These are phyloP conservation scores for Chlorella vulgaris DNA, from an alignment of 139 green algal genomes.

Conservation along the genomic window DNA sequence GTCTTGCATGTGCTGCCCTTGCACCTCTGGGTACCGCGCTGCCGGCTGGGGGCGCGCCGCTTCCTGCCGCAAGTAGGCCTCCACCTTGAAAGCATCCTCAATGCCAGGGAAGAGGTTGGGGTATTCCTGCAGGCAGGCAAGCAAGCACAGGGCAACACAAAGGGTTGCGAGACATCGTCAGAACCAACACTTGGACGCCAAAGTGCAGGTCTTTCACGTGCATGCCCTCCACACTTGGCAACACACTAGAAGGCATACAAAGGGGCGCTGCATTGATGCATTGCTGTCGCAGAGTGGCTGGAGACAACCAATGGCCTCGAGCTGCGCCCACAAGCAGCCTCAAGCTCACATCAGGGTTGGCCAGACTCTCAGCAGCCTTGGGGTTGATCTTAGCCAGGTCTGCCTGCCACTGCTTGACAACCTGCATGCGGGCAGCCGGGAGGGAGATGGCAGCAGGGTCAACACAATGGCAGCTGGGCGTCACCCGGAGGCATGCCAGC, in stretches of 20 bases:
- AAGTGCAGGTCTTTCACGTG: too few relatives aligned
- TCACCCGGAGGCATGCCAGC: too few relatives aligned
- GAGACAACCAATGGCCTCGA: neutral
- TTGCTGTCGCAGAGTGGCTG: too few relatives aligned
- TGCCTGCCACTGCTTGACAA: constrained; percentile 85
- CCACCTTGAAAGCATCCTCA: constrained; percentile 76
- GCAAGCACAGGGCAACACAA: too few relatives aligned
- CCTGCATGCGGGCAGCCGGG: constrained; percentile 20
- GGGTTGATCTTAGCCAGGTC: constrained; percentile 94
- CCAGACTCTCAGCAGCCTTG: constrained; percentile 95
- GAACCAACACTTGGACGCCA: too few relatives aligned
- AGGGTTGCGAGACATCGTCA: too few relatives aligned
- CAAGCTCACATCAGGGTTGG: constrained; percentile 75
- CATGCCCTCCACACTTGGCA: too few relatives aligned
- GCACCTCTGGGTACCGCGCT: constrained; percentile 9
- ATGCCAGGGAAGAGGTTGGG: constrained; percentile 96
- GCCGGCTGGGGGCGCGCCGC: constrained; percentile 12
- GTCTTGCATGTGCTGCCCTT: constrained; percentile 26
- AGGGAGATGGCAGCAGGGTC: neutral
- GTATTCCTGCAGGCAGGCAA: constrained; percentile 69
- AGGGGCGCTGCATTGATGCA: too few relatives aligned
- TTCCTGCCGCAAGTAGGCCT: constrained; percentile 45
- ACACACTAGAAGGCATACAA: too few relatives aligned
- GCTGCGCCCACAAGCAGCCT: too few relatives aligned
- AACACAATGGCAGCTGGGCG: too few relatives aligned